A percentile compares a stretch with the other conserved stretches of the same genome.
These are phyloP conservation scores for Sphaerulina vaccinii DNA, from an alignment of 2,329 filamentous ascomycete genomes.

Conservation along the genomic window DNA sequence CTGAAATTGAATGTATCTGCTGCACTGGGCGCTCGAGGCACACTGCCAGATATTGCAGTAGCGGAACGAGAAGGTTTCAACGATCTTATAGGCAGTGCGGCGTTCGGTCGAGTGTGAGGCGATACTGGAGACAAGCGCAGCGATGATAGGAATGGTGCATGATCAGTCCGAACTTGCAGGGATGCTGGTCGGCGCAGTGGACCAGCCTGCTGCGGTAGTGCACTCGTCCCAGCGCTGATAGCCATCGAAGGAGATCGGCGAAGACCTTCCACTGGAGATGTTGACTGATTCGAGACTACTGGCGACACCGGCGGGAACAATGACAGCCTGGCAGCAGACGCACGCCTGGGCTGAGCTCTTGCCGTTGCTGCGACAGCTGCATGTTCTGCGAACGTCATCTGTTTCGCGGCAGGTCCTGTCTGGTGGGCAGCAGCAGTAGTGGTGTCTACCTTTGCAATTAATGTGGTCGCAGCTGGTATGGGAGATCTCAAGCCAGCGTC, in stretches of 20 bases:
- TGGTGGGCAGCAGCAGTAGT: constrained; percentile 6
- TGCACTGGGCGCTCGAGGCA: constrained; percentile 4
- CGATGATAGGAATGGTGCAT: constrained; percentile 44
- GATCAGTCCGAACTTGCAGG: constrained; percentile 45
- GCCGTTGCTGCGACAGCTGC: constrained; percentile 10
- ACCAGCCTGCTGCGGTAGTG: constrained; percentile 4
- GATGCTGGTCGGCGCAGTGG: constrained; percentile 44
- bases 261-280: constrained; percentile 3
- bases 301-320: constrained; percentile 22
- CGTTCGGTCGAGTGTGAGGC: constrained; percentile 28
- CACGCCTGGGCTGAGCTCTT: not conserved
- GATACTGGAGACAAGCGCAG: constrained; percentile 31
- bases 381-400: constrained; percentile 3
- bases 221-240: not conserved
- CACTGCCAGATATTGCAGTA: constrained; percentile 14
- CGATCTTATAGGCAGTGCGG: constrained; percentile 33
- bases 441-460: constrained; percentile 29
- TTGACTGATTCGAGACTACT: not conserved
- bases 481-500: constrained; percentile 22
- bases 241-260: constrained; percentile 19
- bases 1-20: constrained; percentile 12
- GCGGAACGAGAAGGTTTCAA: constrained; percentile 33
- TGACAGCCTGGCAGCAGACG: constrained; percentile 20
- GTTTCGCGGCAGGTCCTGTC: not conserved
- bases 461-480: constrained; percentile 27